A percentile compares a stretch with the other conserved stretches of the same genome.
These are phyloP conservation scores for Xylaria flabelliformis DNA, from an alignment of 495 filamentous ascomycete genomes.

Conservation along the genomic window DNA sequence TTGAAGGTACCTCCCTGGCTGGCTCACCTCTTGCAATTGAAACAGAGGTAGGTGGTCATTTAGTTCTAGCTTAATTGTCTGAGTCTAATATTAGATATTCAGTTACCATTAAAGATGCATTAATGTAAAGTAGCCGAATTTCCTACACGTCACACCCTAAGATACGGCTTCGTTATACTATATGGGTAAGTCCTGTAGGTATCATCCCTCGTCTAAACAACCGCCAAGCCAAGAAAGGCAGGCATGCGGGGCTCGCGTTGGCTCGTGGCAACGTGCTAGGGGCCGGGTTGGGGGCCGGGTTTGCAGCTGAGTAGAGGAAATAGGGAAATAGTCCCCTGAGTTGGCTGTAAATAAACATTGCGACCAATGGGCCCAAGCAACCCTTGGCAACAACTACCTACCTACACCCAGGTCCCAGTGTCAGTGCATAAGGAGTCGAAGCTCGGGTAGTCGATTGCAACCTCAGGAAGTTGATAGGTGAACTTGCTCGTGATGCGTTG, in stretches of 20 bases:
- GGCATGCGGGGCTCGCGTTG: slow-evolving; percentile 9
- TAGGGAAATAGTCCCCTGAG: slow-evolving; percentile 11
- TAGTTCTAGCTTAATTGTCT: neutral
- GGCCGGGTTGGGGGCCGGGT: neutral
- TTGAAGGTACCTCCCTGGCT: neutral
- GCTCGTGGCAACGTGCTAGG: slow-evolving; percentile 27
- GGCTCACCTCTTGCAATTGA: too few species aligned
- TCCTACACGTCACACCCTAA: neutral
- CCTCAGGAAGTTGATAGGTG: neutral
- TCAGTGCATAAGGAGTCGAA: slow-evolving; percentile 16
- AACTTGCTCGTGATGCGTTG: slow-evolving; percentile 9
- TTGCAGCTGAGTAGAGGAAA: slow-evolving; percentile 2
- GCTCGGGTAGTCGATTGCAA: slow-evolving; percentile 12
- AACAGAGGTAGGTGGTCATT: neutral
- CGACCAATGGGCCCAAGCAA: slow-evolving; percentile 15
- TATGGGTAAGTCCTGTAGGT: neutral
- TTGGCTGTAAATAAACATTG: slow-evolving; percentile 24
- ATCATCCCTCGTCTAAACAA: neutral
- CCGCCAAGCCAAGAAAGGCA: slow-evolving; percentile 20
- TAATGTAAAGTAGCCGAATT: neutral
- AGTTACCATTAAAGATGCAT: neutral
- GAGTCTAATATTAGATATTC: too few species aligned
- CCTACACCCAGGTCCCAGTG: neutral
- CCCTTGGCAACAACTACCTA: slow-evolving; percentile 20
- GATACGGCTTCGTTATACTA: slow-evolving; percentile 4